Evolutionary conservation across 1,139 yeast species (phyloP).

Genomic region (Kodamaea ohmeri): DNA sequence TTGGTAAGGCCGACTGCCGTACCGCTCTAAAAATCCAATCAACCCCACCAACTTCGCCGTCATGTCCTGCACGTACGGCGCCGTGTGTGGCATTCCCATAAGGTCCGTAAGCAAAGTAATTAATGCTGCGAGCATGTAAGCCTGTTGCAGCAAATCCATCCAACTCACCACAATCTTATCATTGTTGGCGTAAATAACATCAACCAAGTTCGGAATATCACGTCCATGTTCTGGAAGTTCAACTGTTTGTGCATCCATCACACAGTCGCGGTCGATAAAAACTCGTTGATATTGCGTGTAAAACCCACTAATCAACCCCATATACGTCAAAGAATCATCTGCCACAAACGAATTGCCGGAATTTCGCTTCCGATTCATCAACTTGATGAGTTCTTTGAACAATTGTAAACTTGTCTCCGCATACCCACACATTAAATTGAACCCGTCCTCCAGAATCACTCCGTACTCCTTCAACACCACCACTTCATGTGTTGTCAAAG

Average conservation of each 20-base stretch:
- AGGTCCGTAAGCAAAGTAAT: slow-evolving; percentile 34
- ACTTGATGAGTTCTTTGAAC: slow-evolving; percentile 55
- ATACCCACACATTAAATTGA: slow-evolving; percentile 62
- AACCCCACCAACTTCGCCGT: slow-evolving; percentile 27
- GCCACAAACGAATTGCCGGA: slow-evolving; percentile 14
- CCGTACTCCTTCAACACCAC: slow-evolving; percentile 37
- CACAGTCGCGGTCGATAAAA: slow-evolving; percentile 25
- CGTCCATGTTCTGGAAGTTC: slow-evolving; percentile 7
- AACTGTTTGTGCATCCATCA: slow-evolving; percentile 13
- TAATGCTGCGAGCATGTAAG: slow-evolving; percentile 35
- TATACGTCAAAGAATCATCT: slow-evolving; percentile 22
- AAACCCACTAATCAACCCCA: slow-evolving; percentile 34
- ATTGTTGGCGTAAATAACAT: slow-evolving; percentile 15
- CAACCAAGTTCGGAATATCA: slow-evolving; percentile 25
- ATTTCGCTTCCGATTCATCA: slow-evolving; percentile 42
- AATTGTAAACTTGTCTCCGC: slow-evolving; percentile 50
- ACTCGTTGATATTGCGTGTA: slow-evolving; percentile 24
- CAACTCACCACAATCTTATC: slow-evolving; percentile 32
- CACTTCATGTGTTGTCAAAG: slow-evolving; percentile 44
- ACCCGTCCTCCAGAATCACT: slow-evolving; percentile 46
- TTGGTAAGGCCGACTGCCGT: slow-evolving; percentile 21
- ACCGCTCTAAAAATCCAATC: slow-evolving; percentile 25
- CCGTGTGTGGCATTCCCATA: slow-evolving; percentile 32
- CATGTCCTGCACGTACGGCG: slow-evolving; percentile 34
- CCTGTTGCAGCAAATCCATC: slow-evolving; percentile 44